These are phyloP conservation scores for Astrothelium subdiscretum DNA, from an alignment of 495 filamentous ascomycete species.

Conservation along the genomic window DNA sequence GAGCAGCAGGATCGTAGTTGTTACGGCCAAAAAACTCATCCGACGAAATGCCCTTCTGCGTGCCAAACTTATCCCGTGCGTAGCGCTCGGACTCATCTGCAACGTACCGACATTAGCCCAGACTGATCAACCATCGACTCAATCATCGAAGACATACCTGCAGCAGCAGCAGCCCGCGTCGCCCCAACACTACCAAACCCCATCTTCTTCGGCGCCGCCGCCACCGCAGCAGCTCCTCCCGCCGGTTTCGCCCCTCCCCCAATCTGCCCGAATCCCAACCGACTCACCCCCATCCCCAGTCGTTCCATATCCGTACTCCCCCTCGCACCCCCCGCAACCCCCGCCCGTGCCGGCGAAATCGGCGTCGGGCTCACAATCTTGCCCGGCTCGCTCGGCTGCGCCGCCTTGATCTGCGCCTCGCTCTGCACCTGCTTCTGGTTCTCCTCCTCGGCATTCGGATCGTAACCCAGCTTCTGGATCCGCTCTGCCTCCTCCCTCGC, in stretches of 20 bases:
- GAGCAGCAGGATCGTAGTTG: constrained; percentile 63
- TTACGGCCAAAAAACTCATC: constrained; percentile 97
- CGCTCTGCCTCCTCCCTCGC: constrained; percentile 95
- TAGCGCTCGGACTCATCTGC: constrained; percentile 62
- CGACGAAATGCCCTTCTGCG: constrained; percentile 90
- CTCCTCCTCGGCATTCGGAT: constrained; percentile 70
- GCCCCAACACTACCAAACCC: constrained; percentile 82
- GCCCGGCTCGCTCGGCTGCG: constrained; percentile 36
- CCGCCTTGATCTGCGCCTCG: constrained; percentile 36
- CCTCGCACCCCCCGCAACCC: constrained; percentile 41
- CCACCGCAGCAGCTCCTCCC: constrained; percentile 48
- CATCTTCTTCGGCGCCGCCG: constrained; percentile 54
- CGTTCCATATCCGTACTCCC: constrained; percentile 72
- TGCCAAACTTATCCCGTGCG: constrained; percentile 73
- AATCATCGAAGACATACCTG: constrained; percentile 56
- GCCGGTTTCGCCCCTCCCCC: constrained; percentile 53
- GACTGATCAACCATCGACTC: too few species aligned
- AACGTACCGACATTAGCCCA: too few species aligned
- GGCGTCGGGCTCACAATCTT: constrained; percentile 63
- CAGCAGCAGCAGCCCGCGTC: constrained; percentile 47
- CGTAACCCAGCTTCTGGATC: constrained; percentile 95
- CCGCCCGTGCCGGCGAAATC: constrained; percentile 49
- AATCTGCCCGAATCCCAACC: constrained; percentile 85
- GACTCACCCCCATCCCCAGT: constrained; percentile 77
- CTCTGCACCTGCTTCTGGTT: constrained; percentile 21